These are phyloP conservation scores for Thelonectria rubi DNA, from an alignment of 2,329 filamentous ascomycete species.

Conservation along the genomic window DNA sequence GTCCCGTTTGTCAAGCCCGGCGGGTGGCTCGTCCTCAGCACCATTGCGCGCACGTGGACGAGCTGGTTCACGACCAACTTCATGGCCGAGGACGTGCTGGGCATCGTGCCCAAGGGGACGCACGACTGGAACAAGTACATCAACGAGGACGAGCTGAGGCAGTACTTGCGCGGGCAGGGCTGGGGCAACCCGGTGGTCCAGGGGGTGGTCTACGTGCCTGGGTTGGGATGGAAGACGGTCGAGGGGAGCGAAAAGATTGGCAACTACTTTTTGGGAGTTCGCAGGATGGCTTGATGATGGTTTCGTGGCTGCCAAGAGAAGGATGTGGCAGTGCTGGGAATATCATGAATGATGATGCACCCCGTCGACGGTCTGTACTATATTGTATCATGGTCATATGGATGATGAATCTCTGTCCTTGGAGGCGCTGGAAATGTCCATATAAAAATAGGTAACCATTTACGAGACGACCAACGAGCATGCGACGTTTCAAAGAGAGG, in stretches of 20 bases:
- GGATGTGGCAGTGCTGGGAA: background rate
- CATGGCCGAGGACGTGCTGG: slow-evolving; percentile 85
- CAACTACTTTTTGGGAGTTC: slow-evolving; percentile 95
- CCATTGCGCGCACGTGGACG: slow-evolving; percentile 87
- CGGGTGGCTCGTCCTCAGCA: slow-evolving; percentile 92
- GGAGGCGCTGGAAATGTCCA: background rate
- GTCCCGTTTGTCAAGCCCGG: slow-evolving; percentile 84
- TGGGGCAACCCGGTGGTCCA: slow-evolving; percentile 72
- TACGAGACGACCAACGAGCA: background rate
- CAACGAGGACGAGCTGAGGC: slow-evolving; percentile 79
- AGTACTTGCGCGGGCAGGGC: slow-evolving; percentile 60
- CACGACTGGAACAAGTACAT: slow-evolving; percentile 98
- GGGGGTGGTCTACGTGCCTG: slow-evolving; percentile 91
- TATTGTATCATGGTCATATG: slow-evolving; percentile 17
- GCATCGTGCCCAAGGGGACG: slow-evolving; percentile 90
- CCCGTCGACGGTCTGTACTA: background rate
- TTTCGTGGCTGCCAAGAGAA: background rate
- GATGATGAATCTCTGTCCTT: background rate
- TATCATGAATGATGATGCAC: background rate
- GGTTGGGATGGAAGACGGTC: slow-evolving; percentile 88
- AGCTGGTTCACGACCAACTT: slow-evolving; percentile 95
- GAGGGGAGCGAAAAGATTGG: slow-evolving; percentile 83
- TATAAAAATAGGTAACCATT: background rate
- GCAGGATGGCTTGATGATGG: slow-evolving; percentile 49
- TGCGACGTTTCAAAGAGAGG: background rate